Percentiles rank a stretch among this genome's conserved stretches.
phyloP scores from a whole-genome alignment of 208 protist genomes.

The Leishmania guyanensis region DNA sequence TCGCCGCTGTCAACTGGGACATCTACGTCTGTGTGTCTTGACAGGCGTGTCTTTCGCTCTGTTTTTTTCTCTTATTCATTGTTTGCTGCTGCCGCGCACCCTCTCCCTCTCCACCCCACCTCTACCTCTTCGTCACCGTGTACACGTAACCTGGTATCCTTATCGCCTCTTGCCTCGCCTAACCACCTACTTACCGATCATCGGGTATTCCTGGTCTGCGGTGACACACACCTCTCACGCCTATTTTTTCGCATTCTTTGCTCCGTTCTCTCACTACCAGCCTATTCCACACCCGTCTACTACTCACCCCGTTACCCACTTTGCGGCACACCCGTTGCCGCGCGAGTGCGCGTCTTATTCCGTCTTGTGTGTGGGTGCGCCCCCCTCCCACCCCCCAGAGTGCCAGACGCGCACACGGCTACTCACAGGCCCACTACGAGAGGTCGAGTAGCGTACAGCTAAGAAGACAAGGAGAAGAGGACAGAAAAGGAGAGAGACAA shows the following conservation, averaged over 20 bases:
- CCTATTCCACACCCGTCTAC: not conserved
- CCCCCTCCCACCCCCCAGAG: not conserved
- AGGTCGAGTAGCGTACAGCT: not conserved
- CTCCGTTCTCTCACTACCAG: not conserved
- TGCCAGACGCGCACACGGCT: slow-evolving; percentile 10
- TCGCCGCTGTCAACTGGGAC: not conserved
- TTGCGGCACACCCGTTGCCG: not conserved
- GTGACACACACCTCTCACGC: not conserved
- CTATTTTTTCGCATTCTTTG: not conserved
- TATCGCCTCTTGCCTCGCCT: not conserved
- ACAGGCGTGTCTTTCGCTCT: not conserved
- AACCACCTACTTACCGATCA: not conserved
- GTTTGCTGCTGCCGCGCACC: not conserved
- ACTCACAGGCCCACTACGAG: slow-evolving; percentile 11
- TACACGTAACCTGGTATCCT: not conserved
- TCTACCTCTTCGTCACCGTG: not conserved
- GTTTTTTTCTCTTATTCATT: not conserved
- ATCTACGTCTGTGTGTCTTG: not conserved
- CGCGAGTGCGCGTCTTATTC: not conserved
- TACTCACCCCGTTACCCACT: not conserved
- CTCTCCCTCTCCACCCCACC: not conserved
- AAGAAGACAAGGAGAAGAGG: not conserved
- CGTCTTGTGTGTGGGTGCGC: not conserved
- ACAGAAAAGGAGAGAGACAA: not conserved
- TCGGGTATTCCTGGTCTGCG: not conserved